Conservation (phyloP, 805 yeast genomes). For the Priceomyces medius region DNA sequence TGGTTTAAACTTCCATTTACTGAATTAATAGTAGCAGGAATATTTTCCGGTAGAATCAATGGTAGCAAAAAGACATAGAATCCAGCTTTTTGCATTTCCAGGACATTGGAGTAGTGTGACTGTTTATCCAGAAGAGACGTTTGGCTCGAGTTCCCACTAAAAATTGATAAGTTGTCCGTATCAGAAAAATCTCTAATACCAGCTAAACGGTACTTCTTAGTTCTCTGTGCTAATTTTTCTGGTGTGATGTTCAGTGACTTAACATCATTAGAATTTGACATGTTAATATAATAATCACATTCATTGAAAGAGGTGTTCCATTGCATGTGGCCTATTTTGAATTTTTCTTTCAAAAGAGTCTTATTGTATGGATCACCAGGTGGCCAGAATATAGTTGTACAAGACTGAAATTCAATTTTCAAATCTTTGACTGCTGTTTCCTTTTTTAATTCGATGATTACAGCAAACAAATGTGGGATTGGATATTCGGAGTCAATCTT, state of each 20-base stretch:
- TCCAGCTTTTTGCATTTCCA: conserved; percentile 53
- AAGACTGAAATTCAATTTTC: conserved; percentile 42
- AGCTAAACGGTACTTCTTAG: conserved; percentile 29
- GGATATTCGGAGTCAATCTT: conserved; percentile 39
- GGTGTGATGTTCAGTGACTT: conserved; percentile 40
- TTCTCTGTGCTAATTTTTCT: conserved; percentile 43
- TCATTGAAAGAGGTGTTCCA: conserved; percentile 47
- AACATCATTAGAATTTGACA: conserved; percentile 43
- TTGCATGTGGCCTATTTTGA: conserved; percentile 45
- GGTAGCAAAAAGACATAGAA: conserved; percentile 70
- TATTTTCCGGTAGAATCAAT: conserved; percentile 54
- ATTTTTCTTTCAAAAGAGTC: conserved; percentile 44
- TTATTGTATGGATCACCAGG: conserved; percentile 51
- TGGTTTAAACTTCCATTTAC: conserved; percentile 51
- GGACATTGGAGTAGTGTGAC: background rate
- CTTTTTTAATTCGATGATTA: conserved; percentile 45
- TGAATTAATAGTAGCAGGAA: conserved; percentile 60
- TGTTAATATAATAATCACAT: conserved; percentile 44
- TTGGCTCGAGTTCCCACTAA: conserved; percentile 14
- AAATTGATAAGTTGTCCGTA: conserved; percentile 16
- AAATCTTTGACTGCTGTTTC: conserved; percentile 39
- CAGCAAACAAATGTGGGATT: conserved; percentile 54
- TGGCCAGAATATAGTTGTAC: conserved; percentile 52
- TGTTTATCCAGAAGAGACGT: conserved; percentile 9
- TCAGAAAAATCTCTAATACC: conserved; percentile 15